Conservation (phyloP, 1,139 yeast genomes). For the Candida sanyaensis region DNA sequence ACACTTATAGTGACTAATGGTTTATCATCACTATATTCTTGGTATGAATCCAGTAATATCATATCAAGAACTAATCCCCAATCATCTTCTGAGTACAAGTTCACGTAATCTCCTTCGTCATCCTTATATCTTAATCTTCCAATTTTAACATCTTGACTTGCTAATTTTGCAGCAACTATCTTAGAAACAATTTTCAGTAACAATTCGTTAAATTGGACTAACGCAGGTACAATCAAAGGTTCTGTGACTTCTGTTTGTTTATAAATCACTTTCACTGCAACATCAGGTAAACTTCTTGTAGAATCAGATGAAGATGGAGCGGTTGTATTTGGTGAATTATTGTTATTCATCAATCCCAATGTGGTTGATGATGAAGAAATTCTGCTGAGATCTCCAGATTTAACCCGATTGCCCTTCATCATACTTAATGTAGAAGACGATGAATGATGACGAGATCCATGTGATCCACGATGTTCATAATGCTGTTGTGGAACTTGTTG, state of each 20-base stretch:
- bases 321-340: conserved; percentile 17
- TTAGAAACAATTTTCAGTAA: conserved; percentile 39
- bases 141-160: conserved; percentile 38
- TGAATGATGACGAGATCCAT: conserved; percentile 45
- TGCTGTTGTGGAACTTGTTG: conserved; percentile 15
- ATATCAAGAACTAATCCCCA: conserved; percentile 59
- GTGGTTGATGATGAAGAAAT: conserved; percentile 15
- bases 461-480: conserved; percentile 20
- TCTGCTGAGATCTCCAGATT: conserved; percentile 14
- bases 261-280: conserved; percentile 55
- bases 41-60: conserved; percentile 26
- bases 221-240: conserved; percentile 41
- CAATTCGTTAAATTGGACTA: conserved; percentile 49
- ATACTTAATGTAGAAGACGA: conserved; percentile 48
- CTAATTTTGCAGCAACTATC: conserved; percentile 32
- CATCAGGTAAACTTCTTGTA: conserved; percentile 10
- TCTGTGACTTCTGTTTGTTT: conserved; percentile 40
- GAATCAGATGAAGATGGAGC: conserved; percentile 13
- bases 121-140: conserved; percentile 78
- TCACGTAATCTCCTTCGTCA: conserved; percentile 94
- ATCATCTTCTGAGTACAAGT: conserved; percentile 82
- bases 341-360: conserved; percentile 17
- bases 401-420: conserved; percentile 38
- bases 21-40: conserved; percentile 27
- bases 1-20: conserved; percentile 45